These are phyloP conservation scores for Scheffersomyces ergatensis DNA, from an alignment of 805 yeast species.

Conservation along the genomic window DNA sequence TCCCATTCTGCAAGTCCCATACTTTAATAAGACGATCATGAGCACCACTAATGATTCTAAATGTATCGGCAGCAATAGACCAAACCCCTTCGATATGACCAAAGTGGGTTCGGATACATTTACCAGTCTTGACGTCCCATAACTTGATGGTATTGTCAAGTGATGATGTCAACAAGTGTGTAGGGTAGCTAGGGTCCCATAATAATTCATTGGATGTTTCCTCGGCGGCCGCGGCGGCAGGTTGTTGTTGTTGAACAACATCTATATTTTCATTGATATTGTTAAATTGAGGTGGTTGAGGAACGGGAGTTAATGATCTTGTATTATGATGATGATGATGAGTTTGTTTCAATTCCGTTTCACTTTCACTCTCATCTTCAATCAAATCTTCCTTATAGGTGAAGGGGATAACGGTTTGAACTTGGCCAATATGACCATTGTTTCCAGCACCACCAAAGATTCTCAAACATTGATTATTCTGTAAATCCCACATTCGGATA, in stretches of 20 bases:
- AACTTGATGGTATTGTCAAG: slow-evolving; percentile 89
- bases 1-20: slow-evolving; percentile 95
- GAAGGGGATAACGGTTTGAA: slow-evolving; percentile 87
- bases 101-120: slow-evolving; percentile 89
- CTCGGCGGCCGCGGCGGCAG: neutral
- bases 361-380: slow-evolving; percentile 44
- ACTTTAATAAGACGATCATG: slow-evolving; percentile 88
- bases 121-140: slow-evolving; percentile 87
- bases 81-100: slow-evolving; percentile 99
- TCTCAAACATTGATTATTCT: slow-evolving; percentile 72
- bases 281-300: neutral
- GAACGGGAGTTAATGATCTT: slow-evolving; percentile 2
- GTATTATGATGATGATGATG: slow-evolving; percentile 12
- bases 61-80: slow-evolving; percentile 95
- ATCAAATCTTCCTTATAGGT: slow-evolving; percentile 61
- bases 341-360: slow-evolving; percentile 23
- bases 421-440: slow-evolving; percentile 91
- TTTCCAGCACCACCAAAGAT: slow-evolving; percentile 73
- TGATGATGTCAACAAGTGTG: slow-evolving; percentile 83
- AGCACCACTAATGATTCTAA: slow-evolving; percentile 90
- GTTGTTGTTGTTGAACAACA: neutral
- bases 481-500: slow-evolving; percentile 91
- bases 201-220: slow-evolving; percentile 9
- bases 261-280: neutral
- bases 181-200: slow-evolving; percentile 51